A percentile compares a stretch with the other conserved stretches of the same genome.
Conservation (phyloP, 2,329 filamentous ascomycete species). For the Curvularia spicifera region DNA sequence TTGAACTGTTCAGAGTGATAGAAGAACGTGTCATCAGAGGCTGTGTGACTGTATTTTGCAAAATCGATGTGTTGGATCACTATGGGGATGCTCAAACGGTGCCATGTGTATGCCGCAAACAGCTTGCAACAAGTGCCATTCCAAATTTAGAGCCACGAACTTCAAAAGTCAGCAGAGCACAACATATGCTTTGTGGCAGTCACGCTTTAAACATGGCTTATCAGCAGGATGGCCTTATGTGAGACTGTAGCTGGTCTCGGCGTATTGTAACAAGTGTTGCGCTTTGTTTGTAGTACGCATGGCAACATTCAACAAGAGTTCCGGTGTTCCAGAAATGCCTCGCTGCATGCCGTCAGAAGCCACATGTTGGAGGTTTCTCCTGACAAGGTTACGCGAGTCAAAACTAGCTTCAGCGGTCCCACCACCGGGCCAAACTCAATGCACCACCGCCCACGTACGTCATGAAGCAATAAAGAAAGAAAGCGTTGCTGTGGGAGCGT, state of each 20-base stretch:
- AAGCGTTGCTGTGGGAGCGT: conserved; percentile 17
- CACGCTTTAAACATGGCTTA: not conserved
- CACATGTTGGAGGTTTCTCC: conserved; percentile 9
- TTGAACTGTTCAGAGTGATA: not conserved
- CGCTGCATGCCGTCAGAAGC: conserved; percentile 1
- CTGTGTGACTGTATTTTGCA: no score
- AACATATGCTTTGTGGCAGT: not conserved
- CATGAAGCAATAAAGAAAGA: conserved; percentile 12
- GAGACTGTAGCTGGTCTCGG: not conserved
- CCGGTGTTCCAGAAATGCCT: conserved; percentile 8
- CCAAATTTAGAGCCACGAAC: not conserved
- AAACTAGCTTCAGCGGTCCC: conserved; percentile 16
- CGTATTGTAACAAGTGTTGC: not conserved
- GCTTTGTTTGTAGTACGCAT: not conserved
- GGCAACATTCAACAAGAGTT: conserved; percentile 1
- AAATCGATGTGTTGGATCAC: not conserved
- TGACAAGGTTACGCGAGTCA: conserved; percentile 20
- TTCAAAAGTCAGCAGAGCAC: not conserved
- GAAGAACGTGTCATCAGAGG: not conserved
- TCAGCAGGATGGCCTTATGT: not conserved
- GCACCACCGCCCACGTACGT: conserved; percentile 21
- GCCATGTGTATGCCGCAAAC: not conserved
- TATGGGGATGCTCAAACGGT: not conserved
- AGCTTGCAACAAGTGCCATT: not conserved
- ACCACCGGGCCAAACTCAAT: conserved; percentile 12